Evolutionary conservation across 2,329 filamentous ascomycete species (phyloP), one percentile per base, ranked within the genome.

Genomic region (Ilyonectria sp.): DNA sequence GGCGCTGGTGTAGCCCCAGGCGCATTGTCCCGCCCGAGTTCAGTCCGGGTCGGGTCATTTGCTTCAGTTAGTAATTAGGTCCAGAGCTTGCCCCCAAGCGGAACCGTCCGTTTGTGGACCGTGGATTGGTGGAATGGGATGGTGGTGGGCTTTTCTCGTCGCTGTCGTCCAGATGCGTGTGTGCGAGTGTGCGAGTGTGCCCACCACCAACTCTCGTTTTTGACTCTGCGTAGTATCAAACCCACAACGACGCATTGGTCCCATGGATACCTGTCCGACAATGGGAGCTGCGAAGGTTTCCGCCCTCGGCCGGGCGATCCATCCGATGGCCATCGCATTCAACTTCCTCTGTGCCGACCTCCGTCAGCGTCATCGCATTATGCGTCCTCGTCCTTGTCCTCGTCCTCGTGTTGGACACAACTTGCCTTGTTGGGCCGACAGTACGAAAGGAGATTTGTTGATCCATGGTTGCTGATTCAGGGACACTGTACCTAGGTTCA

Each of bases 71-170:
- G 13, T 50, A 31, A n/a, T 37, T 33, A 43, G 21, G 50, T 40
- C 9, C 63, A 67, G 54, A 61, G 63, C 65, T 71, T 71, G 61
- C 68, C 71, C 70, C 67, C 63, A 23, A 65, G 52, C 58, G 63
- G 70, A 60, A 63, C 49, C 63, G 49, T 63, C 26, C 46, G 70
- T 60, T 40, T 53, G 43, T 55, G 49, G 64, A 55, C 50, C 35
- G 21, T 17, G 35, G 29, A 35, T 40, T 35, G 43, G 31, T 63
- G 44, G 29, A 46, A 54, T 37, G 71, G 55, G 33, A 44, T 58
- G 59, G 43, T 52, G 44, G 69, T 60, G 53, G 65, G 69, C 55
- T 69, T 47, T 70, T 56, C 56, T 31, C 56, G 58, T 52, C 21
- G 44, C 50, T 43, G 62, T 56, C 54, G 52, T 33, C 46, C 53